Conservation (phyloP, 2,329 filamentous ascomycete genomes). For the Drechslerella dactyloides region DNA sequence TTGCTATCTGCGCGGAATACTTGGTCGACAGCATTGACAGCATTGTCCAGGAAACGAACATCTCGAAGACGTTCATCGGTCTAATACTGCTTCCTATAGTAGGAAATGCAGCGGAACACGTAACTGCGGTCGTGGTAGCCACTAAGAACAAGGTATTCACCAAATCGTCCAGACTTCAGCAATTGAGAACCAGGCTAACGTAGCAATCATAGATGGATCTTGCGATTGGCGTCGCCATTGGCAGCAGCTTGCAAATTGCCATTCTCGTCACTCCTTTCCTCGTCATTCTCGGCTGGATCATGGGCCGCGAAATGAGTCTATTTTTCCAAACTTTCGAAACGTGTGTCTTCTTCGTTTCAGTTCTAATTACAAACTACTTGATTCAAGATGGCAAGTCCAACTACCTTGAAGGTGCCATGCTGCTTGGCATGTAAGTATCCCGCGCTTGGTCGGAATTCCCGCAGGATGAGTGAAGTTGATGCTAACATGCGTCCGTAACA, state of each 20-base stretch:
- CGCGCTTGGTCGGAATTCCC: background rate
- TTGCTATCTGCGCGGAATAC: constrained; percentile 77
- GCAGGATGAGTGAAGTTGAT: background rate
- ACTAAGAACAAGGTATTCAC: constrained; percentile 72
- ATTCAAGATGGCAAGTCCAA: constrained; percentile 84
- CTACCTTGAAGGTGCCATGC: constrained; percentile 81
- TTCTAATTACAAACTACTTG: constrained; percentile 63
- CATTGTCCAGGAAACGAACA: constrained; percentile 70
- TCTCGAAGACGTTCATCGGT: constrained; percentile 82
- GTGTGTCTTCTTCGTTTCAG: constrained; percentile 55
- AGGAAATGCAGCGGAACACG: constrained; percentile 80
- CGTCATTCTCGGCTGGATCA: constrained; percentile 80
- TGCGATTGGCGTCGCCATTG: constrained; percentile 80
- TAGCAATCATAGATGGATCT: constrained; percentile 60
- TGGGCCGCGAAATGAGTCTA: constrained; percentile 74
- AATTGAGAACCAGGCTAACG: background rate
- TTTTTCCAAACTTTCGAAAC: constrained; percentile 72
- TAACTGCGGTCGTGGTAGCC: constrained; percentile 79
- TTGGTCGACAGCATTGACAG: constrained; percentile 77
- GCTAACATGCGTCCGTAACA: constrained; percentile 26
- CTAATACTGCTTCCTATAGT: constrained; percentile 80
- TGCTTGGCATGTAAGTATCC: constrained; percentile 63
- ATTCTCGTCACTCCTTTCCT: constrained; percentile 80
- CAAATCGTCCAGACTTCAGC: constrained; percentile 15
- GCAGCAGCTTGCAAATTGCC: constrained; percentile 81